These are phyloP conservation scores for Pichia sp. DNA, from an alignment of 1,139 yeast species.

Conservation along the genomic window DNA sequence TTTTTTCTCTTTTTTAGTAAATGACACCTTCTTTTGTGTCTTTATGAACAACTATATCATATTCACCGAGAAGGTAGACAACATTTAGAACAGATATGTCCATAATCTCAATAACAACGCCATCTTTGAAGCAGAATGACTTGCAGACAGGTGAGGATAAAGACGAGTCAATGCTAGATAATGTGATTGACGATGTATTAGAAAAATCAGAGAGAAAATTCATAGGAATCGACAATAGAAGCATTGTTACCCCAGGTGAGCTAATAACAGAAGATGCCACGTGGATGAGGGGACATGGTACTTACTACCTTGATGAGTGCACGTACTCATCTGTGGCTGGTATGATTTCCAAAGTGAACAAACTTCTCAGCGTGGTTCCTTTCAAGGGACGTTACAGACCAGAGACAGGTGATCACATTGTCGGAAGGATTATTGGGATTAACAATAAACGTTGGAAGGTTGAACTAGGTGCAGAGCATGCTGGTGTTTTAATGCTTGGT, in stretches of 20 bases:
- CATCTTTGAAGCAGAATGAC: constrained; percentile 3
- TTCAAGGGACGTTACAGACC: constrained; percentile 84
- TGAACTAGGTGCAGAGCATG: constrained; percentile 90
- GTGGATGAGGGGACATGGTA: constrained; percentile 99
- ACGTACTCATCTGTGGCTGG: constrained; percentile 95
- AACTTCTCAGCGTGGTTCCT: constrained; percentile 80
- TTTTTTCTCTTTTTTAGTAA: too few species aligned
- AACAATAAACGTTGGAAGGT: constrained; percentile 96
- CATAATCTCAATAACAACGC: constrained; percentile 16
- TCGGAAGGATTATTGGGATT: constrained; percentile 92
- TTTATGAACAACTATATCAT: too few species aligned
- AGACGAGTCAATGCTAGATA: constrained; percentile 20
- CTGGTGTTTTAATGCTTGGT: constrained; percentile 88
- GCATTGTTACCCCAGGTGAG: constrained; percentile 92
- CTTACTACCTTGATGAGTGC: constrained; percentile 65
- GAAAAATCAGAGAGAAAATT: constrained; percentile 14
- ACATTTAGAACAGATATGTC: constrained; percentile 14
- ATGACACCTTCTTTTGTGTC: too few species aligned
- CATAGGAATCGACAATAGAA: constrained; percentile 10
- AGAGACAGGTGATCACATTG: constrained; percentile 93
- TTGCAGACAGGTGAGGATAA: background rate
- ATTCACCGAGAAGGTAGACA: background rate
- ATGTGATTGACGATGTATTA: constrained; percentile 18
- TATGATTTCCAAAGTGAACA: constrained; percentile 76
- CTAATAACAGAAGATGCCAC: constrained; percentile 89